Percentiles rank a stretch among this genome's conserved stretches.
phyloP scores from a whole-genome alignment of 257 asterid genomes.

The Solanum appendiculatum region DNA sequence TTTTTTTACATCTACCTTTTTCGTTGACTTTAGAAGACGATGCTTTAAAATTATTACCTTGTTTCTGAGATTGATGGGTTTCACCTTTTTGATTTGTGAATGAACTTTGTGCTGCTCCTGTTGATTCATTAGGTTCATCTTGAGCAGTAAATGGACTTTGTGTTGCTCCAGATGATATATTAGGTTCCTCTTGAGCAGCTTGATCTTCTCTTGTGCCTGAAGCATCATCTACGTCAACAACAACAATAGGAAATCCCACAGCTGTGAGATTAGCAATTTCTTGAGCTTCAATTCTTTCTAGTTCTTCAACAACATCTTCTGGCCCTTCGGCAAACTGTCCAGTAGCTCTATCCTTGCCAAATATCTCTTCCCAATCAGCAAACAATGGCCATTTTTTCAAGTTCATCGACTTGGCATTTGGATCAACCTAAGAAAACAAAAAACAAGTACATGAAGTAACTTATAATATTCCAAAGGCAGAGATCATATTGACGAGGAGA shows the following conservation, averaged over 20 bases:
- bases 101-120: neutral
- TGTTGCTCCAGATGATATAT: no score
- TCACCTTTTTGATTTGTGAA: no score
- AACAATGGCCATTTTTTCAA: no score
- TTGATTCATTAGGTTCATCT: neutral
- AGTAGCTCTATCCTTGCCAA: neutral
- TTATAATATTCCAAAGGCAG: no score
- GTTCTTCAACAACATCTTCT: neutral
- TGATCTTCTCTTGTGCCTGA: no score
- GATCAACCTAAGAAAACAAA: no score
- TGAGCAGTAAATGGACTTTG: neutral
- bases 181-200: no score
- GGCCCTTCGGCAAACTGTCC: neutral
- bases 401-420: no score
- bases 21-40: neutral
- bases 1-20: neutral
- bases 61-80: neutral
- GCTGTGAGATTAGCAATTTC: neutral
- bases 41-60: neutral
- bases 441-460: no score
- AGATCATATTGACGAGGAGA: no score
- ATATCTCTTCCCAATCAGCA: neutral
- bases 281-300: neutral
- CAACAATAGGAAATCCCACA: neutral
- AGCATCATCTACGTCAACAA: neutral